A percentile compares a stretch with the other conserved stretches of the same genome.
Evolutionary conservation across 176 grass and related monocot genomes (phyloP).

Genomic region (Eleusine indica): DNA sequence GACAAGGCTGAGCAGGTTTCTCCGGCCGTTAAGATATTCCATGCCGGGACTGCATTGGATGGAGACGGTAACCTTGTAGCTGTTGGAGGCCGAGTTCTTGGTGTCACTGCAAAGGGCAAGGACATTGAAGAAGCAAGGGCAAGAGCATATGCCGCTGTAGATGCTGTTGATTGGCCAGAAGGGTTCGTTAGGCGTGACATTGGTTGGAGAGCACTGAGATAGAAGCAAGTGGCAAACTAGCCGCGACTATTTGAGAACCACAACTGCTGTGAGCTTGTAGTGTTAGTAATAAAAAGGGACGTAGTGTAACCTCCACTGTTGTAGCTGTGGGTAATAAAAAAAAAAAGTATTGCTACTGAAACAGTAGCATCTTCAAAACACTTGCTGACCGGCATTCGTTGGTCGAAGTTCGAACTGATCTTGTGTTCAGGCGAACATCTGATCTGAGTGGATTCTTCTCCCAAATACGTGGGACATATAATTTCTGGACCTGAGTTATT

Average conservation of each 20-base stretch:
- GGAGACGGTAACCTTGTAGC: constrained; percentile 68
- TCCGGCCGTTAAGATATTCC: constrained; percentile 81
- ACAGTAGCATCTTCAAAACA: constrained; percentile 10
- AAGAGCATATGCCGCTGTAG: constrained; percentile 63
- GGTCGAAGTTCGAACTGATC: not conserved
- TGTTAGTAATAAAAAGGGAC: not conserved
- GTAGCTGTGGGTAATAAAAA: not conserved
- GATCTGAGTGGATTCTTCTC: not conserved
- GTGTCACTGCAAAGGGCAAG: constrained; percentile 74
- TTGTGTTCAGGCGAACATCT: not conserved
- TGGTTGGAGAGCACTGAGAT: constrained; percentile 73
- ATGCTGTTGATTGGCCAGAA: constrained; percentile 75
- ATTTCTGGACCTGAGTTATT: no score
- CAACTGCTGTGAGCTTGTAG: not conserved
- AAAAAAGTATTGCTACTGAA: not conserved
- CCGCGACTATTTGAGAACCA: not conserved
- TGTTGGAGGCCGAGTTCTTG: constrained; percentile 62
- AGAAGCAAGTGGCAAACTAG: constrained; percentile 41
- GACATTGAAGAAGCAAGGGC: constrained; percentile 70
- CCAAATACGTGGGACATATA: not conserved
- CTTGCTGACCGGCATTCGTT: not conserved
- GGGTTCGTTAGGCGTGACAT: constrained; percentile 82
- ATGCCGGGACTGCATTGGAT: constrained; percentile 72
- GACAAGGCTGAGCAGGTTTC: constrained; percentile 73
- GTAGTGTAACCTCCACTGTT: not conserved